Evolutionary conservation across 2,329 filamentous ascomycete species (phyloP), one percentile per base, ranked within the genome.

Genomic region (Penicillium sp.): DNA sequence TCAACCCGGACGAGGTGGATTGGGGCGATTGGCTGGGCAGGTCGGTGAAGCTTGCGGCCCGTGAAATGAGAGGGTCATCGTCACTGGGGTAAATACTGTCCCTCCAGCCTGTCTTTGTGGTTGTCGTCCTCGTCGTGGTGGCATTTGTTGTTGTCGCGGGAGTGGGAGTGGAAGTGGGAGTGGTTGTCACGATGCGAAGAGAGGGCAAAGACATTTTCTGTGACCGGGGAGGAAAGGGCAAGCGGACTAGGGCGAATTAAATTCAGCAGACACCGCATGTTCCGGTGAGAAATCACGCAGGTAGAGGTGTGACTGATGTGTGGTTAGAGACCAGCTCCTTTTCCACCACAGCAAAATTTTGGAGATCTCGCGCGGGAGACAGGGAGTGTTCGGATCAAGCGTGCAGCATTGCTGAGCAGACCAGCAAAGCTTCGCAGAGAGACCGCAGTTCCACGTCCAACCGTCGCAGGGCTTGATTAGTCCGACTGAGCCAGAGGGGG

Each of bases 1-100:
- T 74, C 51, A 79, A 65, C 39, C 64, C 63, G 43, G 70, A 59
- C 4, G 65, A 56, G 35, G 47, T 54, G 32, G 65, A 54, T 35
- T 64, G 68, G 68, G 41, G 52, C 13, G 50, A n/a, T 29, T 72
- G 61, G 27, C 60, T 65, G 3, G 76, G 72, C n/a, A 82, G 63
- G 54, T 77, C 74, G 40, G 76, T 79, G 64, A 79, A 82, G 57
- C 80, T 83, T 29, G 80, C 80, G 41, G 80, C 75, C 48, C 79
- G 74, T 27, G 75, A 73, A 28, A 82, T 55, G 35, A 61, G 54
- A 42, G 58, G 45, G 43, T 51, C 50, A 41, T 58, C 64, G 52
- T 62, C 60, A 39, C 50, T 56, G 26, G 48, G 49, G 47, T 63
- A 58, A 37, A 46, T 55, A 42, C 52, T 50, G 32, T 51, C 44